A percentile compares a stretch with the other conserved stretches of the same genome.
Conservation (phyloP, 371 early-diverging fungal genomes). For the Mucor velutinosus region DNA sequence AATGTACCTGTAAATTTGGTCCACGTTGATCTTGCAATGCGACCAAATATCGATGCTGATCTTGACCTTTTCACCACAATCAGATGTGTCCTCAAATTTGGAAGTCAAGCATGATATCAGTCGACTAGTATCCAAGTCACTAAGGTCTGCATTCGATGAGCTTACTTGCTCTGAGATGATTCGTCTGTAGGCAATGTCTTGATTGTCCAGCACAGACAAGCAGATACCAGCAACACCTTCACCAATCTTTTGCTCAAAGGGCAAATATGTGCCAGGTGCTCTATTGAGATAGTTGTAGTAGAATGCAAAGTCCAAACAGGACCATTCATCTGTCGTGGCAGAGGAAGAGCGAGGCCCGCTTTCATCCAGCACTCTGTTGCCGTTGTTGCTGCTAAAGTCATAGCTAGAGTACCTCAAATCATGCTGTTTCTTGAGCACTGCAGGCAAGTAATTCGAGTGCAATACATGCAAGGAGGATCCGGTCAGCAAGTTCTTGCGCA, state of each 20-base stretch:
- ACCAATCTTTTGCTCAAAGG: conserved; percentile 69
- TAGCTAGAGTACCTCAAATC: conserved; percentile 41
- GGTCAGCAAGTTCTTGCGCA: conserved; percentile 67
- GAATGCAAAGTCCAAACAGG: conserved; percentile 33
- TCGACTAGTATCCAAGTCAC: background rate
- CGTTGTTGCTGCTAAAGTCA: background rate
- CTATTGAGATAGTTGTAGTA: conserved; percentile 49
- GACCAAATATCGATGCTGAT: conserved; percentile 74
- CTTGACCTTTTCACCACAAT: conserved; percentile 25
- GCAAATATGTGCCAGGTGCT: conserved; percentile 46
- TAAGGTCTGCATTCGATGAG: background rate
- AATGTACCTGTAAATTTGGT: conserved; percentile 54
- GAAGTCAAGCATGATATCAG: conserved; percentile 25
- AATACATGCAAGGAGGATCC: conserved; percentile 47
- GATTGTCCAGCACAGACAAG: conserved; percentile 11
- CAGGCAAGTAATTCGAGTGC: conserved; percentile 57
- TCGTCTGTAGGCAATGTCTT: conserved; percentile 8
- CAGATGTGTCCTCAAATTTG: conserved; percentile 14
- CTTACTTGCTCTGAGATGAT: background rate
- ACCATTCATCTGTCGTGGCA: conserved; percentile 14
- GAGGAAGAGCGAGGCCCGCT: background rate
- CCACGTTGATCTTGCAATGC: conserved; percentile 60
- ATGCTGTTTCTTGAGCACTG: conserved; percentile 54
- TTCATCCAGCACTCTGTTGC: background rate
- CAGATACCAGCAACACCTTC: conserved; percentile 73